A percentile compares a stretch with the other conserved stretches of the same genome.
Evolutionary conservation across 768 basidiomycete species (phyloP).

Genomic region (Serpula lacrymans): DNA sequence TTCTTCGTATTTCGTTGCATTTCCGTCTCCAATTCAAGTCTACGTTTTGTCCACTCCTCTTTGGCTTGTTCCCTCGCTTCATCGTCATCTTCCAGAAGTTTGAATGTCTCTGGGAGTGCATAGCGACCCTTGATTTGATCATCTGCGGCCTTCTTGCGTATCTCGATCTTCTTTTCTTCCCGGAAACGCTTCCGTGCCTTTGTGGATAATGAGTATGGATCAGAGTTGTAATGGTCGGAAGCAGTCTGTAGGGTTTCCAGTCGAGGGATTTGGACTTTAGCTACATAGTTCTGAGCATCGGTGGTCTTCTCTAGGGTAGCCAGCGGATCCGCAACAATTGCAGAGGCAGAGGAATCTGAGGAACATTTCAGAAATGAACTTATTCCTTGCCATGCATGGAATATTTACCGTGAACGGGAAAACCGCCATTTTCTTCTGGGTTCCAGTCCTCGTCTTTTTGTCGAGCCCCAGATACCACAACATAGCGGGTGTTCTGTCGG

Average conservation of each 20-base stretch:
- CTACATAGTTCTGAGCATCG: slow-evolving; percentile 66
- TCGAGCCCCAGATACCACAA: slow-evolving; percentile 89
- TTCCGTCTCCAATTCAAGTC: slow-evolving; percentile 41
- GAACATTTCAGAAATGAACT: slow-evolving; percentile 3
- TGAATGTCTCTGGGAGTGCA: slow-evolving; percentile 68
- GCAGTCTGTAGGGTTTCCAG: slow-evolving; percentile 74
- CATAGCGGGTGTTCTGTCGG: slow-evolving; percentile 86
- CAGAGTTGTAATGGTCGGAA: slow-evolving; percentile 76
- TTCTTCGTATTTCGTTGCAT: slow-evolving; percentile 50
- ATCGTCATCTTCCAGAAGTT: slow-evolving; percentile 64
- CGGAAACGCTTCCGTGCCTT: slow-evolving; percentile 81
- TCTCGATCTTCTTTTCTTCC: slow-evolving; percentile 78
- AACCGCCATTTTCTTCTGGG: slow-evolving; percentile 94
- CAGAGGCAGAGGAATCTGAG: slow-evolving; percentile 66
- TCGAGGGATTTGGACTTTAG: slow-evolving; percentile 74
- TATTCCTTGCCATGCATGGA: not conserved
- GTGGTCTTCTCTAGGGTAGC: slow-evolving; percentile 88
- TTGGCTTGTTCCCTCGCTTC: slow-evolving; percentile 57
- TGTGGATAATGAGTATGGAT: slow-evolving; percentile 80
- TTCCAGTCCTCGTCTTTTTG: slow-evolving; percentile 97
- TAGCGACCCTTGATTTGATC: slow-evolving; percentile 70
- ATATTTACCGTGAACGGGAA: slow-evolving; percentile 73
- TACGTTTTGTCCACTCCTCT: slow-evolving; percentile 55
- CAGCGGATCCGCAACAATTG: slow-evolving; percentile 74
- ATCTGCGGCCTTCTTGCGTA: slow-evolving; percentile 65